Base-by-base conservation (phyloP, 345 rosid genomes). In the Populus simonii region DNA sequence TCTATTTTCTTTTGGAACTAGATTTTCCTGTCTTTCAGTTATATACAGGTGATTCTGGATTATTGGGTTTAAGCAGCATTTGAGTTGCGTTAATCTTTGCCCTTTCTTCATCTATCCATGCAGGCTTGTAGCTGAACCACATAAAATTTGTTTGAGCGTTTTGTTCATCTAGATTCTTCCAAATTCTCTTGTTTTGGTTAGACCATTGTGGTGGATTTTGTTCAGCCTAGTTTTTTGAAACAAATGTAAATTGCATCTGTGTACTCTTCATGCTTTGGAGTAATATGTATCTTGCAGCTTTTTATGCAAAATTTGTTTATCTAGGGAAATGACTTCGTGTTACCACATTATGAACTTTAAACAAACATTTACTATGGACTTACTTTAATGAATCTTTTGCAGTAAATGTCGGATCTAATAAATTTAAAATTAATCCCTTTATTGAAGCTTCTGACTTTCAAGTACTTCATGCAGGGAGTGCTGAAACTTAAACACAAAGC, bases 401-500 rank as follows among this genome's bases (percentile, higher is more conserved):
- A 10, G 39, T 66, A 35, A 25, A 66, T 27, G 69, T 66, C 9
- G 1, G 20, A 13, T 27, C n/a, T 18, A 31, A 66, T 18, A 2
- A 31, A 31, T 66, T 66, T 0, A 66, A 66, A 35, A 16, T 7
- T 2, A 6, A 15, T 12, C 17, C n/a, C 4, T 6, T 70, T 43
- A 47, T 8, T 16, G 74, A 16, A 72, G 39, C 43, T 20, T 72
- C 65, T 72, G 23, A 72, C 39, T 61, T 7, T 1, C 7, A 63
- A 74, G 49, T 23, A 23, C 36, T 68, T 69, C 16, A 18, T 83
- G 84, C 86, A 92, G 94, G 97, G 97, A 67, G 88, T 89, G 68
- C 82, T 92, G 79, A 91, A 86, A 77, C 92, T 92, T 76, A 91
- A 86, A 79, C 93, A 88, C 83, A 84, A 67, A 70, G 92, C 86